Evolutionary conservation across 495 filamentous ascomycete genomes (phyloP).

Genomic region (Podospora pseudoanserina): DNA sequence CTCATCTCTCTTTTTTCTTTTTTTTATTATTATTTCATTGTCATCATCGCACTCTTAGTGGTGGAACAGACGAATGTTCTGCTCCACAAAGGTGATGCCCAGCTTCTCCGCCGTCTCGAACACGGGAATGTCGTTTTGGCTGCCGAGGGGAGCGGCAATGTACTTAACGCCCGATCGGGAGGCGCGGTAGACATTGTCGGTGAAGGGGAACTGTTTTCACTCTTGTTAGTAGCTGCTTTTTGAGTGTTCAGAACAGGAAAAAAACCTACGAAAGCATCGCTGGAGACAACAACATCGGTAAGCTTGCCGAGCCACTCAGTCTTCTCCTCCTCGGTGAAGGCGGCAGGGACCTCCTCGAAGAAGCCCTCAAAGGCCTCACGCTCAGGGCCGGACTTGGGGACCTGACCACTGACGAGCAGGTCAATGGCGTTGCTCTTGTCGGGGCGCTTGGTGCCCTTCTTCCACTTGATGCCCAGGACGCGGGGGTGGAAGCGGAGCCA

Average conservation of each 20-base stretch:
- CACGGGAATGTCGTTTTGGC: slow-evolving; percentile 85
- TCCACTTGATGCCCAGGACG: slow-evolving; percentile 84
- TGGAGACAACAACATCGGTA: slow-evolving; percentile 77
- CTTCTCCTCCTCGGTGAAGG: slow-evolving; percentile 81
- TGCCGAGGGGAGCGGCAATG: slow-evolving; percentile 87
- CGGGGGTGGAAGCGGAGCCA: slow-evolving; percentile 96
- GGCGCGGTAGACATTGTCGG: slow-evolving; percentile 93
- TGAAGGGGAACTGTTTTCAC: slow-evolving; percentile 78
- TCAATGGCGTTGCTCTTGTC: slow-evolving; percentile 99
- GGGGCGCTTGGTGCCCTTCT: slow-evolving; percentile 90
- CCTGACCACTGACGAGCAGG: slow-evolving; percentile 80
- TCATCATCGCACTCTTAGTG: slow-evolving; percentile 51
- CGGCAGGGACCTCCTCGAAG: slow-evolving; percentile 84
- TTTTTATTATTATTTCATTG: background rate
- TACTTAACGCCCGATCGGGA: slow-evolving; percentile 88
- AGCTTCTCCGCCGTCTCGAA: slow-evolving; percentile 91
- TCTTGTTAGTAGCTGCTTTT: background rate
- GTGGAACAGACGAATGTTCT: slow-evolving; percentile 83
- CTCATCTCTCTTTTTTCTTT: slow-evolving; percentile 3
- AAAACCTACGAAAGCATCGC: slow-evolving; percentile 87
- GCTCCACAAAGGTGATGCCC: slow-evolving; percentile 87
- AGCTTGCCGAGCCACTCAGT: slow-evolving; percentile 78
- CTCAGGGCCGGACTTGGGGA: slow-evolving; percentile 78
- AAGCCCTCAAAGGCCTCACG: slow-evolving; percentile 78
- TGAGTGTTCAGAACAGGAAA: background rate